A percentile compares a stretch with the other conserved stretches of the same genome.
Conservation (phyloP, 1,284 basidiomycete species). For the Mrakiaceae sp. region DNA sequence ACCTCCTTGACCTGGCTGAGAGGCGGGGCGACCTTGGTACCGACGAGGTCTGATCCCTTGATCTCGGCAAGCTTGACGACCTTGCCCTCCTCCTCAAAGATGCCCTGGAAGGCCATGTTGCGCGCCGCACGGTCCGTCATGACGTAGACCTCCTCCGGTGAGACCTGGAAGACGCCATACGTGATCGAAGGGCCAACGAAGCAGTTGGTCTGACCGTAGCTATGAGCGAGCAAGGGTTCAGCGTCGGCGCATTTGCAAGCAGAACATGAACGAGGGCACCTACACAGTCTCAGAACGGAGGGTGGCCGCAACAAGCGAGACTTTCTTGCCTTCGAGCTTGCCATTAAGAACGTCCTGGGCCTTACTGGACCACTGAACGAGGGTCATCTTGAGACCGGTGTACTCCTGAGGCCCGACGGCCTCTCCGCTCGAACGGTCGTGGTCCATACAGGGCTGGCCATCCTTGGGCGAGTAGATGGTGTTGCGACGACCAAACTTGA, state of each 20-base stretch:
- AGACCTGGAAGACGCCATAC: slow-evolving; percentile 82
- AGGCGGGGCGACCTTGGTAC: slow-evolving; percentile 84
- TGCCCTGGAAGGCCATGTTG: slow-evolving; percentile 93
- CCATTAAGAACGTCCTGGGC: slow-evolving; percentile 54
- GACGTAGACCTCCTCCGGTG: slow-evolving; percentile 75
- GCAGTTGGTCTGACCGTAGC: slow-evolving; percentile 97
- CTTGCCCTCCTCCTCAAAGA: slow-evolving; percentile 60
- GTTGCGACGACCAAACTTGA: slow-evolving; percentile 97
- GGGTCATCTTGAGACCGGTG: slow-evolving; percentile 90
- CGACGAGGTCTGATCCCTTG: slow-evolving; percentile 68
- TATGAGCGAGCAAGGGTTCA: slow-evolving; percentile 29
- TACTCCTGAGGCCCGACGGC: slow-evolving; percentile 94
- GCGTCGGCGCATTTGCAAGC: slow-evolving; percentile 1
- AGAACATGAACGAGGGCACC: slow-evolving; percentile 26
- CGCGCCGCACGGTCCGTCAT: slow-evolving; percentile 83
- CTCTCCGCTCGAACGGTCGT: slow-evolving; percentile 93
- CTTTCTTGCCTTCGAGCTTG: slow-evolving; percentile 58
- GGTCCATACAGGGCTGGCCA: slow-evolving; percentile 99
- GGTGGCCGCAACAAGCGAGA: slow-evolving; percentile 89
- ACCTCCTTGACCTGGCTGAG: slow-evolving; percentile 74
- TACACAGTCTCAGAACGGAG: slow-evolving; percentile 96
- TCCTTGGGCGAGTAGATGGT: slow-evolving; percentile 99
- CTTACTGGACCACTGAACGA: slow-evolving; percentile 63
- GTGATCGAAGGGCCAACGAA: slow-evolving; percentile 86
- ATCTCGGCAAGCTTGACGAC: slow-evolving; percentile 63